Conservation (phyloP, 1,284 basidiomycete species). For the Sporisorium graminicola region DNA sequence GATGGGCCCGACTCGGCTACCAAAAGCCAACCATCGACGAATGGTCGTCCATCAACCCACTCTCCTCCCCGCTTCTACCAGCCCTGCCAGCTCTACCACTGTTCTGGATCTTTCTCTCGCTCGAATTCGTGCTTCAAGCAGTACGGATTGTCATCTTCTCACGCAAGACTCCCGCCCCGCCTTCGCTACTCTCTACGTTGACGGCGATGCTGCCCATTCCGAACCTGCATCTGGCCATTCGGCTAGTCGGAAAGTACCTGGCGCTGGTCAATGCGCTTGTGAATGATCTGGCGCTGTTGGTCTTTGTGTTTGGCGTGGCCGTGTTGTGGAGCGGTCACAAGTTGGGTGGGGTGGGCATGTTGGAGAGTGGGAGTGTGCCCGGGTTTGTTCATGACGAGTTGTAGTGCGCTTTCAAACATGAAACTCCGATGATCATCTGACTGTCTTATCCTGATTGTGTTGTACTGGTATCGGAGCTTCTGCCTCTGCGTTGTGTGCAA, state of each 20-base stretch:
- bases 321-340: slow-evolving; percentile 42
- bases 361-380: slow-evolving; percentile 5
- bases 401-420: too few relatives aligned
- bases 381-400: slow-evolving; percentile 34
- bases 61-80: slow-evolving; percentile 1
- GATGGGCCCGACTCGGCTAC: slow-evolving; percentile 62
- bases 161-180: slow-evolving; percentile 37
- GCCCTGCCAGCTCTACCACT: slow-evolving; percentile 41
- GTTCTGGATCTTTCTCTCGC: slow-evolving; percentile 66
- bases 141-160: slow-evolving; percentile 50
- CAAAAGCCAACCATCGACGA: slow-evolving; percentile 26
- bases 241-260: slow-evolving; percentile 33
- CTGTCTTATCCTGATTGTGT: too few relatives aligned
- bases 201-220: slow-evolving; percentile 43
- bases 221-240: slow-evolving; percentile 30
- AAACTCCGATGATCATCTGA: background rate
- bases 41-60: slow-evolving; percentile 17
- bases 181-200: slow-evolving; percentile 34
- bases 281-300: slow-evolving; percentile 54
- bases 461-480: background rate
- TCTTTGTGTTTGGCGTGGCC: slow-evolving; percentile 54
- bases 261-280: slow-evolving; percentile 45
- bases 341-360: slow-evolving; percentile 34
- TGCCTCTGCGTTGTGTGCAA: background rate
- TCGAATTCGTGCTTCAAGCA: slow-evolving; percentile 62